Evolutionary conservation across 176 grass and related monocot species (phyloP).

Genomic region (Ananas comosus): DNA sequence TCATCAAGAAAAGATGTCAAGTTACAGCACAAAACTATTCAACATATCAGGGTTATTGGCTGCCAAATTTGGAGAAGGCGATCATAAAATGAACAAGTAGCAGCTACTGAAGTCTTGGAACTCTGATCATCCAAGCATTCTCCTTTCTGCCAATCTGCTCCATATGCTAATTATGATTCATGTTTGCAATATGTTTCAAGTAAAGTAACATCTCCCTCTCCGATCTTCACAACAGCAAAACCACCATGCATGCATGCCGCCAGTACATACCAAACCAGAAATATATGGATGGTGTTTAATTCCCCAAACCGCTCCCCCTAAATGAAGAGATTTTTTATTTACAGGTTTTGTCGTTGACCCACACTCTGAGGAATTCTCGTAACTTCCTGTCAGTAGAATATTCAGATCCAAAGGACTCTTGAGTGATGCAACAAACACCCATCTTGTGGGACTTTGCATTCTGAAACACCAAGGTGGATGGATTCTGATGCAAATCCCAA

Average conservation of each 20-base stretch:
- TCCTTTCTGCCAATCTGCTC: slow-evolving; percentile 80
- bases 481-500: slow-evolving; percentile 67
- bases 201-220: slow-evolving; percentile 31
- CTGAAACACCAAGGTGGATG: slow-evolving; percentile 36
- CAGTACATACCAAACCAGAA: slow-evolving; percentile 48
- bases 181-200: no score
- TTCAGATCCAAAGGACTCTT: slow-evolving; percentile 49
- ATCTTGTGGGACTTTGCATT: slow-evolving; percentile 71
- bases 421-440: slow-evolving; percentile 79
- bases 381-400: slow-evolving; percentile 81
- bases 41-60: slow-evolving; percentile 30
- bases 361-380: slow-evolving; percentile 89
- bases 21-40: not conserved
- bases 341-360: slow-evolving; percentile 69
- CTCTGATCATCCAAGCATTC: slow-evolving; percentile 12
- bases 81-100: slow-evolving; percentile 92
- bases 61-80: slow-evolving; percentile 64
- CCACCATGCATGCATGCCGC: slow-evolving; percentile 96
- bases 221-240: slow-evolving; percentile 60
- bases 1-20: not conserved
- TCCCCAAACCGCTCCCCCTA: slow-evolving; percentile 94
- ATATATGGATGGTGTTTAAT: slow-evolving; percentile 70
- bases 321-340: slow-evolving; percentile 47
- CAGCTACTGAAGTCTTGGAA: slow-evolving; percentile 38
- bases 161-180: slow-evolving; percentile 88